Evolutionary conservation across 2,329 filamentous ascomycete genomes (phyloP), one percentile per base, ranked within the genome.

Genomic region (Phyllosticta citrichinensis): DNA sequence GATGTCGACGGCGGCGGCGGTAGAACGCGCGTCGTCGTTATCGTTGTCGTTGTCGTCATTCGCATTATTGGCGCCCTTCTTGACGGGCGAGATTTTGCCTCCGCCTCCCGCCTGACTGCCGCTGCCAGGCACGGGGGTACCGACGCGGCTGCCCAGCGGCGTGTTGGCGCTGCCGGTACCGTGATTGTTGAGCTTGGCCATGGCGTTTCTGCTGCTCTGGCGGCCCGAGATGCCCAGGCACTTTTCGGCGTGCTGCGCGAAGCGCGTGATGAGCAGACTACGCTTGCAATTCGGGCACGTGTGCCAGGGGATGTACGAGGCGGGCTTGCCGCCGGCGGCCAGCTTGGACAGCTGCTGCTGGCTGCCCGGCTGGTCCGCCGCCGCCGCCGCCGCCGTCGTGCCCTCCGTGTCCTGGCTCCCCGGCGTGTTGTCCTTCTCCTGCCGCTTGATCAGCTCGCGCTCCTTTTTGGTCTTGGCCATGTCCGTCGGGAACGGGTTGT

Each of bases 381-480:
- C 27, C 6, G 6, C 27, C 9, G 14, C 40, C 14, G 62, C 75
- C 76, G 25, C 70, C 68, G 61, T 62, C 66, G 24, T 52, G 51
- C 19, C 53, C 20, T 57, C 57, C 65, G 73, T 71, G 53, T 75
- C 72, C 62, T 78, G 75, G 22, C 71, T 74, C 25, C 73, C 76
- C 0, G 78, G 77, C 22, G 77, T 79, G 54, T 70, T 74, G 64
- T 75, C 76, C 63, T 76, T 76, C 57, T 76, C 73, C 22, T 69
- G 70, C 65, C 73, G 74, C 69, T 75, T 72, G 61, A 75, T 70
- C 58, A 76, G 68, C 71, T 85, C 83, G 77, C 86, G 85, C 71
- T 86, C 87, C 79, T 89, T 91, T 81, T 75, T 80, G 66, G 87
- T 91, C 78, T 88, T 89, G 63, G 87, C 88, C 63, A 87, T 82